These are phyloP conservation scores for Apiospora phragmitis DNA, from an alignment of 2,329 filamentous ascomycete genomes.

Conservation along the genomic window DNA sequence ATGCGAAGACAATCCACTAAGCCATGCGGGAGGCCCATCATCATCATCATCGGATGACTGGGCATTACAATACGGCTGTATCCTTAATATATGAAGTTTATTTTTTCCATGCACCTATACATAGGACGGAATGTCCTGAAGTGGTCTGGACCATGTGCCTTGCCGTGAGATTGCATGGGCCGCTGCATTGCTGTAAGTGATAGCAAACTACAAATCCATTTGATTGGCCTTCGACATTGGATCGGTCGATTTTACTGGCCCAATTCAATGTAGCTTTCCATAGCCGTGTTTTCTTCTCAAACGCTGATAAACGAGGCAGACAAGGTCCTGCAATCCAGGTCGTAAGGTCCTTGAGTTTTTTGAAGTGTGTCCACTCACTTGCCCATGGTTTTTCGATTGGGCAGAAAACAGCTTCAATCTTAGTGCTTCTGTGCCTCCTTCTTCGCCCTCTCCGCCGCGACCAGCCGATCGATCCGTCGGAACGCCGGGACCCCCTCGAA, in stretches of 20 bases:
- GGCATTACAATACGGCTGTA: background rate
- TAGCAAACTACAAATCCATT: background rate
- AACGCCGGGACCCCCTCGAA: conserved; percentile 56
- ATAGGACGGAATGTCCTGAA: background rate
- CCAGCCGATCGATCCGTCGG: conserved; percentile 49
- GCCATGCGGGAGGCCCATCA: background rate
- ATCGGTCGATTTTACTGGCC: background rate
- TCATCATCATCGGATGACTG: background rate
- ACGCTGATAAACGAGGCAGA: background rate
- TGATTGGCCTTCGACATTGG: background rate
- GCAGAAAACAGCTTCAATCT: background rate
- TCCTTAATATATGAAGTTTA: background rate
- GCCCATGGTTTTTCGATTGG: background rate
- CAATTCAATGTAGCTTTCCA: background rate
- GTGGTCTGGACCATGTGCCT: background rate
- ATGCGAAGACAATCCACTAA: background rate
- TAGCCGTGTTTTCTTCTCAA: background rate
- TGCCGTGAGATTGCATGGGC: background rate
- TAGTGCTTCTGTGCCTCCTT: conserved; percentile 44
- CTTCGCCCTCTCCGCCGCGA: conserved; percentile 43
- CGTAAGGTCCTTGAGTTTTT: background rate
- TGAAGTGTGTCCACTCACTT: background rate
- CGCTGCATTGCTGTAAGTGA: background rate
- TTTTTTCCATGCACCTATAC: background rate
- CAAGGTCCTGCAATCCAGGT: background rate